phyloP scores from a whole-genome alignment of 2,329 filamentous ascomycete genomes.

The Nothomitra cinnamomea region DNA sequence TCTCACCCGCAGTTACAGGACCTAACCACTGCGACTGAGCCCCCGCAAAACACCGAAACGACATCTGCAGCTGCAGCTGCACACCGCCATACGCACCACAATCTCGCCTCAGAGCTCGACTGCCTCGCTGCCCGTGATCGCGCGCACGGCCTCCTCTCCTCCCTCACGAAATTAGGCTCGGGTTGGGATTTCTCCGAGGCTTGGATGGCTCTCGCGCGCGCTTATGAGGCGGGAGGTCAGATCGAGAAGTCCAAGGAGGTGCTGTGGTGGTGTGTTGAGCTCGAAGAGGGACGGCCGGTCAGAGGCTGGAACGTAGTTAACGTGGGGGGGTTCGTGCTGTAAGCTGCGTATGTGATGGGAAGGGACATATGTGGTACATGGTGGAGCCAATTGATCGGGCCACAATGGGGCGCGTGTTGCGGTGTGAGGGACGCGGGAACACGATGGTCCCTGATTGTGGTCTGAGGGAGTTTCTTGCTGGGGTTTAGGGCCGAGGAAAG shows the following conservation, averaged over 20 bases:
- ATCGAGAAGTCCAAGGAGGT: constrained; percentile 78
- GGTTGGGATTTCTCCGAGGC: constrained; percentile 90
- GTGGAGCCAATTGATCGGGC: neutral
- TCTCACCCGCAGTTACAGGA: constrained; percentile 7
- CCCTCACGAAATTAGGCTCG: constrained; percentile 65
- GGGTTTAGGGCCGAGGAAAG: too few relatives aligned
- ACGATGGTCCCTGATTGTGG: too few relatives aligned
- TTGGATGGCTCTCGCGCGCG: constrained; percentile 76
- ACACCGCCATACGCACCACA: constrained; percentile 36
- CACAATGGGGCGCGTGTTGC: too few relatives aligned
- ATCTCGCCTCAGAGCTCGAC: constrained; percentile 53
- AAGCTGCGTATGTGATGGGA: constrained; percentile 7
- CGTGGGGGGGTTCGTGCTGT: constrained; percentile 48
- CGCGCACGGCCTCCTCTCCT: constrained; percentile 67
- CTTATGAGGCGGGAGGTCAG: constrained; percentile 76
- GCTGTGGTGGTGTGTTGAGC: constrained; percentile 92
- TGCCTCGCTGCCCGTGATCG: constrained; percentile 80
- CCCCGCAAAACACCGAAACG: constrained; percentile 14
- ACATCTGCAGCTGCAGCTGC: too few relatives aligned
- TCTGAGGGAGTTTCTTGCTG: too few relatives aligned
- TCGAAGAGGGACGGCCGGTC: constrained; percentile 71
- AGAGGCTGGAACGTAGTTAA: constrained; percentile 61
- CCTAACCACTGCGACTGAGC: constrained; percentile 4
- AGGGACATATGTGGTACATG: neutral
- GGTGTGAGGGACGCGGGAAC: too few relatives aligned